phyloP scores from a whole-genome alignment of 83 land plant species.

The Isoetes engelmannii region DNA sequence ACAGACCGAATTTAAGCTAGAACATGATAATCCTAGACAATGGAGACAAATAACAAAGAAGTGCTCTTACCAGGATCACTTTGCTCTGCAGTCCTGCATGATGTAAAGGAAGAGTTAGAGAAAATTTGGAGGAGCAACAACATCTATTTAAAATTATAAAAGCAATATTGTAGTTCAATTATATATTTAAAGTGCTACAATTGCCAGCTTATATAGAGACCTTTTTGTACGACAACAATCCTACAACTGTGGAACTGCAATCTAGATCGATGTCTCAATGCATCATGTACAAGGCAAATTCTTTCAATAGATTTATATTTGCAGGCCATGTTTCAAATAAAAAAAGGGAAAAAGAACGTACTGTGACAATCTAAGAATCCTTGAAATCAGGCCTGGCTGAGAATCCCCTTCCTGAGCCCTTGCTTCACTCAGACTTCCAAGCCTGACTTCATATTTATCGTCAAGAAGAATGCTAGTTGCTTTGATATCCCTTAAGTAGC shows the following conservation, averaged over 20 bases:
- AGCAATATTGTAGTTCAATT: too few relatives aligned
- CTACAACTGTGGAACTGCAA: too few relatives aligned
- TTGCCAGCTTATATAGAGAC: too few relatives aligned
- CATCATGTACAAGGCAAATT: too few relatives aligned
- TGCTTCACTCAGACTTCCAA: slow-evolving; percentile 85
- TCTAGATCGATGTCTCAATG: too few relatives aligned
- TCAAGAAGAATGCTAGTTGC: slow-evolving; percentile 98
- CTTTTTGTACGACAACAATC: too few relatives aligned
- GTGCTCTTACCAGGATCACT: slow-evolving; percentile 4
- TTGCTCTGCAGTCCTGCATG: background rate
- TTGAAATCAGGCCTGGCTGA: slow-evolving; percentile 59
- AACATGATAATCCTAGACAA: background rate
- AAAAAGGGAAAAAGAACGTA: slow-evolving; percentile 32
- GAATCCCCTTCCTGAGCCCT: slow-evolving; percentile 71
- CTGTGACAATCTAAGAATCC: slow-evolving; percentile 62
- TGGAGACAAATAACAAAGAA: background rate
- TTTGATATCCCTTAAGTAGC: slow-evolving; percentile 66
- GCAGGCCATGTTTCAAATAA: too few relatives aligned
- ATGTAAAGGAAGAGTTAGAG: background rate
- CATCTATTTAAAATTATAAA: too few relatives aligned
- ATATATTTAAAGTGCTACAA: too few relatives aligned
- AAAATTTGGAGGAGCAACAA: background rate
- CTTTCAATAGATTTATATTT: too few relatives aligned
- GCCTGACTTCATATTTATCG: slow-evolving; percentile 94
- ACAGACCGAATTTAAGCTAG: background rate